Conservation (phyloP, 1,284 basidiomycete species). For the Athelia sp. region DNA sequence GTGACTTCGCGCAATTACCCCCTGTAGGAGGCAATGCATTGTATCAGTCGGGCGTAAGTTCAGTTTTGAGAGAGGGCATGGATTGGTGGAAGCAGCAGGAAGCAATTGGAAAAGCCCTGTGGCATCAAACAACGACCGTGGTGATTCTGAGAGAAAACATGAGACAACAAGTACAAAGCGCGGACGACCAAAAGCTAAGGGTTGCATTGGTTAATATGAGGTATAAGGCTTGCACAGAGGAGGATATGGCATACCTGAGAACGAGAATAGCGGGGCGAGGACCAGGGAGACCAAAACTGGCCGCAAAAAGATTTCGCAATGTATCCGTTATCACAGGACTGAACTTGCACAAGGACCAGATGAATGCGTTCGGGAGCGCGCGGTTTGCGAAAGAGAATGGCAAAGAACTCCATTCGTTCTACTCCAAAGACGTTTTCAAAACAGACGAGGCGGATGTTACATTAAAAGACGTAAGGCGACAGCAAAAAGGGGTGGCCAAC, state of each 20-base stretch:
- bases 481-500: background rate
- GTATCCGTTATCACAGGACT: conserved; percentile 8
- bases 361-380: conserved; percentile 8
- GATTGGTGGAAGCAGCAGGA: conserved; percentile 11
- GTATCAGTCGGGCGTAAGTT: conserved; percentile 14
- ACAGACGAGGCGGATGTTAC: too few species aligned
- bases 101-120: too few species aligned
- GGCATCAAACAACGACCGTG: conserved; percentile 27
- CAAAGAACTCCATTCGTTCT: conserved; percentile 18
- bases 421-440: conserved; percentile 22
- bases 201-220: conserved; percentile 13
- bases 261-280: conserved; percentile 1
- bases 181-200: conserved; percentile 4
- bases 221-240: conserved; percentile 10
- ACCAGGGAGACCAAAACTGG: background rate
- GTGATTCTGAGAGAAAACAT: conserved; percentile 28
- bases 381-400: conserved; percentile 9
- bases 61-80: background rate
- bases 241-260: conserved; percentile 10
- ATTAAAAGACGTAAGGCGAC: background rate
- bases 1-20: conserved; percentile 16
- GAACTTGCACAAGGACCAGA: conserved; percentile 10
- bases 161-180: conserved; percentile 18
- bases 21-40: conserved; percentile 10
- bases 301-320: conserved; percentile 7